These are phyloP conservation scores for Rhizoclosmatium sp. DNA, from an alignment of 192 early-diverging fungal species.

Conservation along the genomic window DNA sequence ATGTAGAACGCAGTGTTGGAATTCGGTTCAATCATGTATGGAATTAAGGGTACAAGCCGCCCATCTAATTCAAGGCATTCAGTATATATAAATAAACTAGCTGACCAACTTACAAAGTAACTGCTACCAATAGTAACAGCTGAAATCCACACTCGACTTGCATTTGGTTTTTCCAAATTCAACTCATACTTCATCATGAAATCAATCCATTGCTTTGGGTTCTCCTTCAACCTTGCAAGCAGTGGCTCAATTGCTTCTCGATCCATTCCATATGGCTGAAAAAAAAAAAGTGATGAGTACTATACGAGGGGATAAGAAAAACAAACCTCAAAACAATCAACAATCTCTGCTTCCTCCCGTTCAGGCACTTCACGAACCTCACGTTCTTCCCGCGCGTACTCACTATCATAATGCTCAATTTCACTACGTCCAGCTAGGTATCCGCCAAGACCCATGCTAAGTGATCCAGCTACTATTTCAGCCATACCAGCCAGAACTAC, in stretches of 20 bases:
- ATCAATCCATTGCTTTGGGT: slow-evolving; percentile 68
- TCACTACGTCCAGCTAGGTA: slow-evolving; percentile 65
- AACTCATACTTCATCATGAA: slow-evolving; percentile 82
- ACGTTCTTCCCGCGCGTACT: slow-evolving; percentile 57
- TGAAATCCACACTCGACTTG: slow-evolving; percentile 61
- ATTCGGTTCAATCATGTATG: slow-evolving; percentile 60
- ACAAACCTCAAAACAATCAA: background rate
- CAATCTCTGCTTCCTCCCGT: slow-evolving; percentile 10
- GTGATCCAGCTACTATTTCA: slow-evolving; percentile 55
- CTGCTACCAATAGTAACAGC: slow-evolving; percentile 67
- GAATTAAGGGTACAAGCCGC: slow-evolving; percentile 71
- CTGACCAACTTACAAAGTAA: slow-evolving; percentile 50
- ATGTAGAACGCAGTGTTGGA: slow-evolving; percentile 54
- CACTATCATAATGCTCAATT: slow-evolving; percentile 69
- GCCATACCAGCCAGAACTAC: slow-evolving; percentile 55
- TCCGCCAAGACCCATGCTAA: slow-evolving; percentile 70
- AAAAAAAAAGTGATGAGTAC: background rate
- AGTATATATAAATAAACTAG: background rate
- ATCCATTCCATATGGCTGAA: slow-evolving; percentile 59
- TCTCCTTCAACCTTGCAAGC: slow-evolving; percentile 53
- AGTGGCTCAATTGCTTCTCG: slow-evolving; percentile 59
- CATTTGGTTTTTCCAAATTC: slow-evolving; percentile 57
- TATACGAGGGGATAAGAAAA: background rate
- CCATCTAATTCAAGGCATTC: slow-evolving; percentile 20
- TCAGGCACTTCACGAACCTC: slow-evolving; percentile 61